phyloP scores from a whole-genome alignment of 2,329 filamentous ascomycete species.

The Blastomyces gilchristii region DNA sequence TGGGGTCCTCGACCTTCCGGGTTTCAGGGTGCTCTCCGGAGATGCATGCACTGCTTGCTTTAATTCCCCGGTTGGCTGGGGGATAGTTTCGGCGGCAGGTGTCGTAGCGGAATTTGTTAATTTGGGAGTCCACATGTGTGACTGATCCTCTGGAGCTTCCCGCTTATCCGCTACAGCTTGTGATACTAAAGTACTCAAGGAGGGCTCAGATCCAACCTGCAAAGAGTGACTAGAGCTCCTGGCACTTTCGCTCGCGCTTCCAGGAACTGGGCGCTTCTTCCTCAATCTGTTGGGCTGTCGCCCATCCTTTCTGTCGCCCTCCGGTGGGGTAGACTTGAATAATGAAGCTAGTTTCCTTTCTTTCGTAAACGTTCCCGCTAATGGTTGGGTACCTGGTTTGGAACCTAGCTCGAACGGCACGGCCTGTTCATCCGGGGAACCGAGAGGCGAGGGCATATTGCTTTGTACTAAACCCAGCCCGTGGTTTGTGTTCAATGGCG shows the following conservation, averaged over 20 bases:
- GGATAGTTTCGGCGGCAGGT: slow-evolving; percentile 17
- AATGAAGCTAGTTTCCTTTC: slow-evolving; percentile 60
- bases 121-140: slow-evolving; percentile 27
- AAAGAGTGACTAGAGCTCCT: slow-evolving; percentile 82
- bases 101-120: slow-evolving; percentile 25
- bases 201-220: slow-evolving; percentile 31
- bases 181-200: slow-evolving; percentile 27
- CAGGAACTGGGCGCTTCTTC: slow-evolving; percentile 68
- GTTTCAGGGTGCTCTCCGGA: slow-evolving; percentile 46
- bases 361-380: slow-evolving; percentile 47
- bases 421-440: slow-evolving; percentile 11
- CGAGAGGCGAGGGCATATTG: not conserved
- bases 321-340: slow-evolving; percentile 58
- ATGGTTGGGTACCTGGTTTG: slow-evolving; percentile 32
- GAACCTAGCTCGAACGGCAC: slow-evolving; percentile 35
- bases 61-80: slow-evolving; percentile 12
- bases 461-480: not conserved
- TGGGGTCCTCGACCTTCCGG: slow-evolving; percentile 61
- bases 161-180: slow-evolving; percentile 21
- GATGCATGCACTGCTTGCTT: slow-evolving; percentile 27
- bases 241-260: slow-evolving; percentile 71
- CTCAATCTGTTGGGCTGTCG: slow-evolving; percentile 81
- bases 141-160: slow-evolving; percentile 21
- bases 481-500: slow-evolving; percentile 4
- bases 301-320: slow-evolving; percentile 47